Percentiles rank a stretch among this genome's conserved stretches.
Evolutionary conservation across 1,284 basidiomycete genomes (phyloP).

Genomic region (Cryptococcus sp.): DNA sequence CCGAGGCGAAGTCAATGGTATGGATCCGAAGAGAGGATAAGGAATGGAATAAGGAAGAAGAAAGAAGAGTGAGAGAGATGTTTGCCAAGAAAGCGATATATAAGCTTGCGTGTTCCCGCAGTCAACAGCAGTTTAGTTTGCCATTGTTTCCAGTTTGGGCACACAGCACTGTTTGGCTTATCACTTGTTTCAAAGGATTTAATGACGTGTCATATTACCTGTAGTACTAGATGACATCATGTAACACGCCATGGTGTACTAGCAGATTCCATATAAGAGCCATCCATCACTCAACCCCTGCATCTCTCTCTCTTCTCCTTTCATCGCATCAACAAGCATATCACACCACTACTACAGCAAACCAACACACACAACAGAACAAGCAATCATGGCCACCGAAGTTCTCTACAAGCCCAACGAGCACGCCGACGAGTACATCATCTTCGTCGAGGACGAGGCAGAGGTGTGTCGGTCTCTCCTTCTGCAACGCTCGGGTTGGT

Average conservation of each 20-base stretch:
- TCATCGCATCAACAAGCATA: not conserved
- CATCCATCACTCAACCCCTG: not conserved
- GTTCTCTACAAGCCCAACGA: conserved; percentile 44
- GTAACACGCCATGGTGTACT: not conserved
- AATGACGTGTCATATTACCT: not conserved
- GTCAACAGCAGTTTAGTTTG: no score
- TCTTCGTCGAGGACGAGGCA: conserved; percentile 47
- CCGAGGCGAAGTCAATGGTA: not conserved
- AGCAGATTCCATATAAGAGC: not conserved
- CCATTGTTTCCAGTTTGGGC: no score
- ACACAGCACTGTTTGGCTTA: not conserved
- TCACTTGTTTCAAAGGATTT: not conserved
- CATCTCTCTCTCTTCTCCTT: not conserved
- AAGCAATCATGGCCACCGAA: conserved; percentile 7
- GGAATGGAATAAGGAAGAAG: not conserved
- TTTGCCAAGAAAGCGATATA: conserved; percentile 1
- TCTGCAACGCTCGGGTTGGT: not conserved
- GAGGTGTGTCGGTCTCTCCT: conserved; percentile 30
- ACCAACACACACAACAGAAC: conserved; percentile 4
- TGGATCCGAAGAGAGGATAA: not conserved
- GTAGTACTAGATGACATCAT: not conserved
- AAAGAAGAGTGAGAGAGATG: not conserved
- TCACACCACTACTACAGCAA: not conserved
- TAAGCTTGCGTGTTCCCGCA: no score
- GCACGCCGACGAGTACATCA: conserved; percentile 49